Evolutionary conservation across 768 basidiomycete genomes (phyloP).

Genomic region (Amanita thiersii): DNA sequence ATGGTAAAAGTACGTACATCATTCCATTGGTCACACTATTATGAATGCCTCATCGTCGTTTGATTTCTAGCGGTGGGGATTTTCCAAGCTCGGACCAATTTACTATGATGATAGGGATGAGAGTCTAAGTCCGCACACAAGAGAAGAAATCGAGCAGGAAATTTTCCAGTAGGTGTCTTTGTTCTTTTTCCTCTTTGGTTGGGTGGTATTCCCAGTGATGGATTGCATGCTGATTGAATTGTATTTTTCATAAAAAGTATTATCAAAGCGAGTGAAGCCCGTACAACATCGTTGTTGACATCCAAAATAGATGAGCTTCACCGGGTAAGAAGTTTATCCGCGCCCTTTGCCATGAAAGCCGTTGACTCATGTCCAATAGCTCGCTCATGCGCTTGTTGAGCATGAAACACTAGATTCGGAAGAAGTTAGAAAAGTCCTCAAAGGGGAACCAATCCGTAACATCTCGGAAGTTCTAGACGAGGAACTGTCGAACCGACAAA

Average conservation of each 20-base stretch:
- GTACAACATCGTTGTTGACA: constrained; percentile 58
- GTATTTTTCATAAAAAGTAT: constrained; percentile 34
- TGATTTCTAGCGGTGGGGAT: constrained; percentile 57
- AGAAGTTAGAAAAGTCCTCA: constrained; percentile 82
- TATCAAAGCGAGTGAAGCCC: constrained; percentile 60
- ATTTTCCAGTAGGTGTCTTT: constrained; percentile 54
- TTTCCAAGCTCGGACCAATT: constrained; percentile 80
- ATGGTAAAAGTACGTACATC: constrained; percentile 77
- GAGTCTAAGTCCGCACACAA: constrained; percentile 64
- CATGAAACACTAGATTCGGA: constrained; percentile 87
- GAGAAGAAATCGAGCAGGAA: constrained; percentile 84
- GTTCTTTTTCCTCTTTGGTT: constrained; percentile 1
- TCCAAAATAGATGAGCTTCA: constrained; percentile 70
- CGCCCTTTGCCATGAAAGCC: constrained; percentile 7
- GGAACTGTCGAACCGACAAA: constrained; percentile 30
- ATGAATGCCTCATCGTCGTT: neutral
- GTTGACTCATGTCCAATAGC: constrained; percentile 31
- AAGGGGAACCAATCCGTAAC: constrained; percentile 70
- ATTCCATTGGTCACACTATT: constrained; percentile 1
- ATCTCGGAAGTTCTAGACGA: constrained; percentile 60
- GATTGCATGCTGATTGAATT: constrained; percentile 12
- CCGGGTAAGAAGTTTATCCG: constrained; percentile 33
- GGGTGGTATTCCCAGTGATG: constrained; percentile 5
- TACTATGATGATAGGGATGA: constrained; percentile 70
- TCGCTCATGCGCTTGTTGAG: constrained; percentile 88